Evolutionary conservation across 495 filamentous ascomycete genomes (phyloP), one percentile per base, ranked within the genome.

Genomic region (Amniculicola lignicola): DNA sequence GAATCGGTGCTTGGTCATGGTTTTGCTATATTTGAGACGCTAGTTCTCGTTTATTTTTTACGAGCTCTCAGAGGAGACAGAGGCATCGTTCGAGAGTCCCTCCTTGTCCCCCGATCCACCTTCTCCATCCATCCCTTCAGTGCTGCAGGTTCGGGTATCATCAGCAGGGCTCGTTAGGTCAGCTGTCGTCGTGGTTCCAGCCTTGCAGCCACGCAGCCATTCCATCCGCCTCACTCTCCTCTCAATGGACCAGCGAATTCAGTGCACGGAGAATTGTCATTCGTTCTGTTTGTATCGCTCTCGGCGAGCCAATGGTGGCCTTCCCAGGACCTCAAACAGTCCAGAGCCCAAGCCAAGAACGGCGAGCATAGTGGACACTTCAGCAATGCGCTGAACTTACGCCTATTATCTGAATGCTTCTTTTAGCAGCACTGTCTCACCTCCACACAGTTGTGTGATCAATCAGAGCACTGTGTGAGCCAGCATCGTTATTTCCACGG

Each of bases 401-500:
- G n/a, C n/a, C n/a, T n/a, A n/a, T n/a, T n/a, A n/a, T n/a, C 29
- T n/a, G 29, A 9, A 12, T 51, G 27, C 45, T 57, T 44, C 25
- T 33, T 15, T 6, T 43, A 46, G 18, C 53, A 49, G 23, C 33
- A 14, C 15, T 41, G 55, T 59, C 55, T 59, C 48, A 59, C 45
- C 40, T 41, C 52, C 47, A 59, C 39, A 59, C 55, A 52, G 40
- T 37, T 59, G 19, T 41, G 37, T 39, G 22, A 29, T 52, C 39
- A 16, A 40, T 19, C 25, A 9, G 5, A 6, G 9, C 15, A 15
- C 25, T 48, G 7, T 52, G 18, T 25, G 10, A 39, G 39, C 24
- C 7, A 57, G 24, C 28, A 15, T 23, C 9, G 21, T 16, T 40
- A 3, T 25, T 44, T 21, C 51, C 23, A 44, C 39, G 21, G 36